Percentiles rank a stretch among this genome's conserved stretches.
These are phyloP conservation scores for Aspergillus nanangensis DNA, from an alignment of 495 filamentous ascomycete genomes.

Conservation along the genomic window DNA sequence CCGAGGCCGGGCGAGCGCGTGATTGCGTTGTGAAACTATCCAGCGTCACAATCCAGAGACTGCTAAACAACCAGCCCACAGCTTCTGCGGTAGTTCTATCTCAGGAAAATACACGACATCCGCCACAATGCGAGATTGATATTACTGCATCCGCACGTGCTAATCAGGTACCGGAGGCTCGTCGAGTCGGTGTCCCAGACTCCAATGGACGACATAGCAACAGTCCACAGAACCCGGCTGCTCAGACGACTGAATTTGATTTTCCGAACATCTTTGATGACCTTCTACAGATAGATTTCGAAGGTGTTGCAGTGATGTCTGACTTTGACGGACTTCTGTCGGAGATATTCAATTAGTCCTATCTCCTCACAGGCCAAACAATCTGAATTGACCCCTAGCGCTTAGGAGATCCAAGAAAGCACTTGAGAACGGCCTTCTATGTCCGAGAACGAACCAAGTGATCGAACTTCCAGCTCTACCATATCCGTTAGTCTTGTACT, in stretches of 20 bases:
- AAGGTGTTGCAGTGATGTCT: conserved; percentile 24
- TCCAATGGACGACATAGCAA: not conserved
- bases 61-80: conserved; percentile 25
- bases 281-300: conserved; percentile 21
- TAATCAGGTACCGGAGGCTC: not conserved
- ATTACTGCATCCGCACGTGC: not conserved
- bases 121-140: not conserved
- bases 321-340: conserved; percentile 36
- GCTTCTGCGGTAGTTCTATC: no score
- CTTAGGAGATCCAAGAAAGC: no score
- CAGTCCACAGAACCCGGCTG: not conserved
- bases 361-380: no score
- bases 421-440: no score
- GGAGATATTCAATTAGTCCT: conserved; percentile 32
- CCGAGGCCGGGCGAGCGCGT: conserved; percentile 36
- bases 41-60: conserved; percentile 30
- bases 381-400: no score
- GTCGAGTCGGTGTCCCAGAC: not conserved
- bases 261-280: conserved; percentile 24
- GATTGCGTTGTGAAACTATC: conserved; percentile 41
- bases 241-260: conserved; percentile 1
- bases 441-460: no score
- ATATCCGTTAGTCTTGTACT: no score
- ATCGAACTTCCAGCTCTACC: no score
- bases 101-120: no score